These are phyloP conservation scores for Trichoderma brevicompactum DNA, from an alignment of 2,329 filamentous ascomycete species.

Conservation along the genomic window DNA sequence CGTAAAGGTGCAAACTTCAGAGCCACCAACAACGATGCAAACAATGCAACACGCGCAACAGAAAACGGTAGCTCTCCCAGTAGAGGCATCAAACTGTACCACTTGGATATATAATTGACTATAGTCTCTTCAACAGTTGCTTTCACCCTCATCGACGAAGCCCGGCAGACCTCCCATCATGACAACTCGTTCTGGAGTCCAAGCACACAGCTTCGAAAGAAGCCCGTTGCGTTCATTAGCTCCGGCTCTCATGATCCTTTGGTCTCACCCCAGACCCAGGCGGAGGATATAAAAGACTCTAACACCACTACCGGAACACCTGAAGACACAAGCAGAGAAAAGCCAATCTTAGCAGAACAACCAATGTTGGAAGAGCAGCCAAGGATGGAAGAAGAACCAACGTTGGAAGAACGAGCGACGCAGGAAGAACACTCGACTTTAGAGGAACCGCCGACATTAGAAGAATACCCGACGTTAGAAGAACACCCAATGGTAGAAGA, in stretches of 20 bases:
- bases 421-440: too few species aligned
- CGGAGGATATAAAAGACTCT: slow-evolving; percentile 7
- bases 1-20: background rate
- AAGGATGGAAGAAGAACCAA: too few species aligned
- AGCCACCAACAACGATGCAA: slow-evolving; percentile 35
- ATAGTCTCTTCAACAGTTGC: slow-evolving; percentile 38
- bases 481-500: too few species aligned
- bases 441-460: too few species aligned
- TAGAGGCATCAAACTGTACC: background rate
- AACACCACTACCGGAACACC: background rate
- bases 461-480: too few species aligned
- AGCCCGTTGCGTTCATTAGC: slow-evolving; percentile 58
- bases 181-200: slow-evolving; percentile 48
- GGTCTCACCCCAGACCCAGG: background rate
- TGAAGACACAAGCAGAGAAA: slow-evolving; percentile 29
- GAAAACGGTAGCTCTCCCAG: background rate
- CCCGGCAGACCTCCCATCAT: slow-evolving; percentile 53
- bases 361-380: background rate
- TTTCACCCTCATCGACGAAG: slow-evolving; percentile 52
- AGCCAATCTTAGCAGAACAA: slow-evolving; percentile 16
- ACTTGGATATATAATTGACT: background rate
- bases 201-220: slow-evolving; percentile 48
- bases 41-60: background rate
- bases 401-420: too few species aligned
- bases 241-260: slow-evolving; percentile 57